These are phyloP conservation scores for Magnusiomyces tetraspermus DNA, from an alignment of 1,139 yeast species.

Conservation along the genomic window DNA sequence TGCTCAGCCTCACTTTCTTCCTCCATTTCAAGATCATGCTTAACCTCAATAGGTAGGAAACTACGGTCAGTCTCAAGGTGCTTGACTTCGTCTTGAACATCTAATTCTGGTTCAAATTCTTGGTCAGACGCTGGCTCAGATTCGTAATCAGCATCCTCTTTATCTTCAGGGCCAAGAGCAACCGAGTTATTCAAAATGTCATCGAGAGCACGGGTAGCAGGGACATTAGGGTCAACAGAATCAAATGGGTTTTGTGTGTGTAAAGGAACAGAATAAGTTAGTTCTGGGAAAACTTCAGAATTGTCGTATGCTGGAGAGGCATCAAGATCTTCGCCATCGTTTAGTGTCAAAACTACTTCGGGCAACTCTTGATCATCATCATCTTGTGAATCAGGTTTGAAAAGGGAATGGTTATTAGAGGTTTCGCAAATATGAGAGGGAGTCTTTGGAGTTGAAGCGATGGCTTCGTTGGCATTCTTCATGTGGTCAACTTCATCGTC, in stretches of 20 bases:
- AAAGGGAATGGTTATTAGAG: neutral
- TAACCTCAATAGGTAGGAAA: too few relatives aligned
- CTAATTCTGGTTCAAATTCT: too few relatives aligned
- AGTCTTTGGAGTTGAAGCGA: neutral
- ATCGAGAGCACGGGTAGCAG: neutral
- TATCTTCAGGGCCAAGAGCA: neutral
- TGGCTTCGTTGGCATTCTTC: neutral
- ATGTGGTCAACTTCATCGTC: too few relatives aligned
- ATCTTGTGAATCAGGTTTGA: neutral
- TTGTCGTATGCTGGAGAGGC: neutral
- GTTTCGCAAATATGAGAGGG: neutral
- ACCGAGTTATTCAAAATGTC: neutral
- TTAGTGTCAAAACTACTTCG: neutral
- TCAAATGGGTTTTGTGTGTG: neutral
- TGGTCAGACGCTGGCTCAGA: neutral
- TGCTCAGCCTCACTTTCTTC: too few relatives aligned
- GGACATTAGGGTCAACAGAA: neutral
- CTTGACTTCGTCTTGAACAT: too few relatives aligned
- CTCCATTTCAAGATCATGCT: too few relatives aligned
- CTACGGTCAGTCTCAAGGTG: too few relatives aligned
- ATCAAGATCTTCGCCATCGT: neutral
- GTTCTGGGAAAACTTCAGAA: neutral
- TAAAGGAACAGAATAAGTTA: neutral
- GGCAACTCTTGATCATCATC: neutral
- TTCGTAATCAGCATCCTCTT: neutral